A percentile compares a stretch with the other conserved stretches of the same genome.
Conservation (phyloP, 1,284 basidiomycete genomes). For the Tremellales sp. region DNA sequence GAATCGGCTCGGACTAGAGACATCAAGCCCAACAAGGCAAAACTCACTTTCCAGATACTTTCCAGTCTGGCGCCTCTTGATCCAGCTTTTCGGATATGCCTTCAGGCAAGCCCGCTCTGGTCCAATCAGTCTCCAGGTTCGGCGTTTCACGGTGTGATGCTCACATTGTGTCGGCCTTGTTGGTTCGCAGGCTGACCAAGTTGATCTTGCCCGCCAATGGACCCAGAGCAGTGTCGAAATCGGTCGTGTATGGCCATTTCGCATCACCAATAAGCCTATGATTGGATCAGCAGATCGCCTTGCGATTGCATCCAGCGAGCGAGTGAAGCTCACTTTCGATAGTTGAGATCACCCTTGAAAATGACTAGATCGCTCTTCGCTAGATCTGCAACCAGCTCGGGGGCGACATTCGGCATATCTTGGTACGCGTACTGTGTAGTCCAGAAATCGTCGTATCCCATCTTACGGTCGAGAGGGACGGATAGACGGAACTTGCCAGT, state of each 20-base stretch:
- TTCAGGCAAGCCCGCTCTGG: constrained; percentile 39
- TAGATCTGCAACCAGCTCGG: constrained; percentile 59
- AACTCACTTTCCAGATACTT: constrained; percentile 45
- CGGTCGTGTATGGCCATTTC: constrained; percentile 77
- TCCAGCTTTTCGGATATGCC: constrained; percentile 38
- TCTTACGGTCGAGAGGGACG: constrained; percentile 60
- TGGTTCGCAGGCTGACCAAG: constrained; percentile 80
- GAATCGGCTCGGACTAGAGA: neutral
- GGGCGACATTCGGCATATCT: constrained; percentile 64
- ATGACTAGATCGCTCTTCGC: constrained; percentile 72
- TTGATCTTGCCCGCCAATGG: constrained; percentile 75
- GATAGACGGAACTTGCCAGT: constrained; percentile 70
- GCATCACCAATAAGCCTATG: constrained; percentile 81
- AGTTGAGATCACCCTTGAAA: constrained; percentile 95
- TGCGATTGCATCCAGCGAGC: neutral
- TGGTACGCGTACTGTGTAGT: constrained; percentile 77
- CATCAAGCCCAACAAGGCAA: neutral
- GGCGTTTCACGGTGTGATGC: constrained; percentile 8
- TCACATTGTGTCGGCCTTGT: constrained; percentile 87
- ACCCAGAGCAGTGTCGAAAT: constrained; percentile 73
- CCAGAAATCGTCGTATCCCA: constrained; percentile 71
- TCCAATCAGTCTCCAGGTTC: neutral
- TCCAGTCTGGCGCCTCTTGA: constrained; percentile 38
- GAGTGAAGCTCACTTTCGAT: constrained; percentile 63
- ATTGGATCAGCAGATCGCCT: constrained; percentile 13